Conservation (phyloP, 345 rosid species). For the Lumnitzera racemosa region DNA sequence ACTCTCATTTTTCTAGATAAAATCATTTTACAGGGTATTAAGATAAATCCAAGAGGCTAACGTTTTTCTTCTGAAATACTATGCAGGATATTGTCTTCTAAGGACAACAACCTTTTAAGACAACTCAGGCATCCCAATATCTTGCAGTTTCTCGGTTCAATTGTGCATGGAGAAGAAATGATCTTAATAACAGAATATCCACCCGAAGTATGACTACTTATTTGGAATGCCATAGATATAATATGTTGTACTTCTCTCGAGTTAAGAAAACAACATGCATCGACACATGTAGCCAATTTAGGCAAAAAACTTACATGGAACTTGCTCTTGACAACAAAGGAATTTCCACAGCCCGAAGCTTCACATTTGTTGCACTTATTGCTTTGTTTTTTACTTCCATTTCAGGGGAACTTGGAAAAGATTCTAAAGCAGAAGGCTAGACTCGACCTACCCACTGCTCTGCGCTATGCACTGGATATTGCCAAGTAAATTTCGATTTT, state of each 20-base stretch:
- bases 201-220: conserved; percentile 27
- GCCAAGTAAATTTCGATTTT: conserved; percentile 25
- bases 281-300: background rate
- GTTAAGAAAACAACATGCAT: too few species aligned
- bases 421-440: conserved; percentile 24
- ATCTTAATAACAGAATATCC: conserved; percentile 47
- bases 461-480: conserved; percentile 53
- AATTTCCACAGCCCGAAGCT: background rate
- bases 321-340: too few species aligned
- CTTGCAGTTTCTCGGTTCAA: conserved; percentile 59
- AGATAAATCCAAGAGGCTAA: background rate
- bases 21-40: background rate
- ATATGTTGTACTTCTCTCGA: too few species aligned
- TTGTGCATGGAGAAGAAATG: conserved; percentile 48
- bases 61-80: conserved; percentile 2
- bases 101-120: conserved; percentile 38
- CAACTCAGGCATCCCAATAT: conserved; percentile 64
- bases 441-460: conserved; percentile 36
- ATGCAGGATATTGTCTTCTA: conserved; percentile 49
- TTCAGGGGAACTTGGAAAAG: conserved; percentile 36
- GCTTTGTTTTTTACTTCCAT: background rate
- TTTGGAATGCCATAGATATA: background rate
- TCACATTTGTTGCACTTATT: background rate
- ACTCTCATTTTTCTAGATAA: background rate
- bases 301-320: background rate